Evolutionary conservation across 2,329 filamentous ascomycete genomes (phyloP).

Genomic region (Cadophora sp.): DNA sequence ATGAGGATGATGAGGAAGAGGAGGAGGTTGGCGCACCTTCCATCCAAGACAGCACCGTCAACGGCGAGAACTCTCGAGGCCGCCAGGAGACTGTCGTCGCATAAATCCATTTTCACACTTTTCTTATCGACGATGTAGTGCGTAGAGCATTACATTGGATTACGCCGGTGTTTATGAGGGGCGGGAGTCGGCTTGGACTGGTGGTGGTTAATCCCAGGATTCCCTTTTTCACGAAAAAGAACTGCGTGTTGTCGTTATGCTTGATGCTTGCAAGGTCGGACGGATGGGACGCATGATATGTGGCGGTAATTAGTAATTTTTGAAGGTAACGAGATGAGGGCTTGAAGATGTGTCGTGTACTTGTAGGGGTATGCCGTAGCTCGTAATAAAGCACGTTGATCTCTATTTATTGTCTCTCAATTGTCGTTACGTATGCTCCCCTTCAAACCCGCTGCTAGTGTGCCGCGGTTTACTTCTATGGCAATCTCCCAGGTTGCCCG

Average conservation of each 20-base stretch:
- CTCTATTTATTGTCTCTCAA: background rate
- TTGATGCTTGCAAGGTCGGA: conserved; percentile 9
- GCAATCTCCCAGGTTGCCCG: no score
- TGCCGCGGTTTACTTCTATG: no score
- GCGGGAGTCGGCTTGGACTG: conserved; percentile 32
- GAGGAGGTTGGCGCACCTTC: conserved; percentile 59
- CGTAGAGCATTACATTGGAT: conserved; percentile 8
- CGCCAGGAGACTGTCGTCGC: conserved; percentile 55
- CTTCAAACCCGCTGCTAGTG: no score
- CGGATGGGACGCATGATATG: conserved; percentile 18
- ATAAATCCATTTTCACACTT: conserved; percentile 28
- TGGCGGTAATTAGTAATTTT: conserved; percentile 34
- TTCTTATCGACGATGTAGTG: conserved; percentile 7
- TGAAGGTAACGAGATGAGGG: conserved; percentile 1
- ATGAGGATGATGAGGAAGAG: conserved; percentile 70
- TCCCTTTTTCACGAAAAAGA: conserved; percentile 22
- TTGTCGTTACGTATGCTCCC: background rate
- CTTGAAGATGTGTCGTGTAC: conserved; percentile 15
- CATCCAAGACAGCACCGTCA: conserved; percentile 59
- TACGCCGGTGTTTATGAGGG: conserved; percentile 18
- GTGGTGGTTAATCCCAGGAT: conserved; percentile 40
- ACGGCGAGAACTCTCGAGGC: conserved; percentile 60
- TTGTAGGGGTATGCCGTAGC: conserved; percentile 19
- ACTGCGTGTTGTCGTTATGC: background rate
- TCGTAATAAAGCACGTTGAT: conserved; percentile 15